A percentile compares a stretch with the other conserved stretches of the same genome.
Conservation (phyloP, 345 rosid genomes). For the Eucalyptus camaldulensis region DNA sequence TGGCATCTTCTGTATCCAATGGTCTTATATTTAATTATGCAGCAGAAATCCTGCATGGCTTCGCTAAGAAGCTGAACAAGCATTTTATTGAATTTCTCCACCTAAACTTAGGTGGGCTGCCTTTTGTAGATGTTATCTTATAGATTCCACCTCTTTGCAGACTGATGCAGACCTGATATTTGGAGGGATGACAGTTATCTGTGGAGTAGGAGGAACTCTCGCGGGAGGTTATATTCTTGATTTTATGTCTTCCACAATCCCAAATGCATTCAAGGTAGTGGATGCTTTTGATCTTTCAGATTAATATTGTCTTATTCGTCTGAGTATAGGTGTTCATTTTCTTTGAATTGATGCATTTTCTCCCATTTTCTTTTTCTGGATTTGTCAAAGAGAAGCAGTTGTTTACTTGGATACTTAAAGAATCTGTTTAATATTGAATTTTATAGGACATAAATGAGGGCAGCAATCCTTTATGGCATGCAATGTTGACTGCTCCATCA, state of each 20-base stretch:
- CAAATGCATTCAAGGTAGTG: conserved; percentile 89
- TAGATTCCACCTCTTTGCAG: conserved; percentile 19
- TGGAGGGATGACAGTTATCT: conserved; percentile 79
- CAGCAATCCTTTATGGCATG: neutral
- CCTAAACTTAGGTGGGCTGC: neutral
- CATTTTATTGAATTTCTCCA: neutral
- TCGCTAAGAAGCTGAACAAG: neutral
- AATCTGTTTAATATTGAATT: neutral
- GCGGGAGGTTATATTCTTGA: conserved; percentile 74
- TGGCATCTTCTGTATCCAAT: neutral
- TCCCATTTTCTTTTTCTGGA: neutral
- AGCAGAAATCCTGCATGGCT: neutral
- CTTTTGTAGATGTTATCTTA: neutral
- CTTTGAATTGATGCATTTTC: neutral
- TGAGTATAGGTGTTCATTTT: neutral
- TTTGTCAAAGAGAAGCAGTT: neutral
- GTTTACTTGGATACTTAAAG: neutral
- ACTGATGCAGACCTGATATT: conserved; percentile 76
- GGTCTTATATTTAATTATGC: neutral
- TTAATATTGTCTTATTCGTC: neutral
- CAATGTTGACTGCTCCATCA: neutral
- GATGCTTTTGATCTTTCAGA: neutral
- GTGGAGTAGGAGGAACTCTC: conserved; percentile 78
- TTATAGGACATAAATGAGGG: neutral
- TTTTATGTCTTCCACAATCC: conserved; percentile 50